A percentile compares a stretch with the other conserved stretches of the same genome.
Conservation (phyloP, 495 filamentous ascomycete species). For the Aspergillus asperescens region DNA sequence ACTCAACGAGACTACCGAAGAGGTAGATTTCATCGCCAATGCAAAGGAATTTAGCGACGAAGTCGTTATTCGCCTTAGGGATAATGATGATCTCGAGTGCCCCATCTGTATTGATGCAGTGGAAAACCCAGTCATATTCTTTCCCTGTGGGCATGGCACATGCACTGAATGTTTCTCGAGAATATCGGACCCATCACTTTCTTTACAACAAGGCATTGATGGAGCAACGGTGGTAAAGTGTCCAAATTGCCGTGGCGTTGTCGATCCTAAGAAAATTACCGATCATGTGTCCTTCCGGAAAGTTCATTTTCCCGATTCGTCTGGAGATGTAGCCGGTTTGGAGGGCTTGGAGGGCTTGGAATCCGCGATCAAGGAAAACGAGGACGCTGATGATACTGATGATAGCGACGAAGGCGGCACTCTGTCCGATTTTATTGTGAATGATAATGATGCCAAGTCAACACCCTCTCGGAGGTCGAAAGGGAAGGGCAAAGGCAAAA, state of each 20-base stretch:
- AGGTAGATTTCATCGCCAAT: slow-evolving; percentile 60
- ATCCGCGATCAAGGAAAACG: slow-evolving; percentile 29
- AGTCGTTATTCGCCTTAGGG: slow-evolving; percentile 65
- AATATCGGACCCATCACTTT: slow-evolving; percentile 56
- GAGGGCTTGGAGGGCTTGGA: slow-evolving; percentile 16
- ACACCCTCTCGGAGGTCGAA: slow-evolving; percentile 29
- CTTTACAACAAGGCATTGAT: slow-evolving; percentile 55
- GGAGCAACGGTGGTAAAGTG: slow-evolving; percentile 55
- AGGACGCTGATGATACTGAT: slow-evolving; percentile 41
- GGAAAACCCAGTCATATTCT: slow-evolving; percentile 69
- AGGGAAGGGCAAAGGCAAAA: slow-evolving; percentile 42
- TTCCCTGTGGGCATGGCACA: slow-evolving; percentile 79
- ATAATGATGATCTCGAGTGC: slow-evolving; percentile 57
- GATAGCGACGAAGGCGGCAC: slow-evolving; percentile 37
- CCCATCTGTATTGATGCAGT: slow-evolving; percentile 77
- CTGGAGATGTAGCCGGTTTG: slow-evolving; percentile 24
- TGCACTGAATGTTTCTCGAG: slow-evolving; percentile 76
- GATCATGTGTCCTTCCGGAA: slow-evolving; percentile 69
- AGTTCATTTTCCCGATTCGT: slow-evolving; percentile 56
- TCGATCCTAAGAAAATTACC: slow-evolving; percentile 65
- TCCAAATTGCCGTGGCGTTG: slow-evolving; percentile 64
- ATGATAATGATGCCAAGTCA: slow-evolving; percentile 26
- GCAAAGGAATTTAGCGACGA: slow-evolving; percentile 56
- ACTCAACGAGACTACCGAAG: slow-evolving; percentile 45
- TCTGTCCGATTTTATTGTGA: slow-evolving; percentile 54